Conservation (phyloP, 495 filamentous ascomycete species). For the Penicillium taxi region DNA sequence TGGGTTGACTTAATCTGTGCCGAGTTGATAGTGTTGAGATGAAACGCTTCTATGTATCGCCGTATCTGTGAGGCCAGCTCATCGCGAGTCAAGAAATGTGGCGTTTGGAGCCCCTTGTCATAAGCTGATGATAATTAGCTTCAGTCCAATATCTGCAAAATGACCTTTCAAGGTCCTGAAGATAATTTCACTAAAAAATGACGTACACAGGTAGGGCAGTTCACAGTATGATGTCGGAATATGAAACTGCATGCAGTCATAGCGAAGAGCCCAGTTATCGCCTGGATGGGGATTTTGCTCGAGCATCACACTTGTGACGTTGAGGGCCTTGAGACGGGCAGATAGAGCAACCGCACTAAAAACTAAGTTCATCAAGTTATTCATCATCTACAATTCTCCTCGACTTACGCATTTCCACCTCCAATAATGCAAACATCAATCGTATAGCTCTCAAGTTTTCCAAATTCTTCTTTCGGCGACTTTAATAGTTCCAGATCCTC, state of each 20-base stretch:
- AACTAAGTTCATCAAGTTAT: not conserved
- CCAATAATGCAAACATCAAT: conserved; percentile 22
- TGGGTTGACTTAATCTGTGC: conserved; percentile 19
- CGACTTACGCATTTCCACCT: conserved; percentile 19
- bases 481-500: conserved; percentile 11
- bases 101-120: conserved; percentile 13
- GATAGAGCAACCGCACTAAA: conserved; percentile 20
- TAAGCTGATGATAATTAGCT: conserved; percentile 14
- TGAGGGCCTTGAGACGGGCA: conserved; percentile 29
- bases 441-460: conserved; percentile 1
- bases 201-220: conserved; percentile 15
- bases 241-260: conserved; percentile 29
- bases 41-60: conserved; percentile 27
- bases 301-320: conserved; percentile 23
- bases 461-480: not conserved
- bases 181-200: not conserved
- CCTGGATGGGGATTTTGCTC: conserved; percentile 26
- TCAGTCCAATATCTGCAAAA: no score
- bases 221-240: conserved; percentile 19
- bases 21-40: conserved; percentile 25
- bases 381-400: not conserved
- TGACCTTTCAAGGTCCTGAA: no score
- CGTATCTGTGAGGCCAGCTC: conserved; percentile 29
- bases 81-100: conserved; percentile 27
- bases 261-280: conserved; percentile 31